These are phyloP conservation scores for Talinum fruticosum DNA, from an alignment of 148 eudicot genomes.

Conservation along the genomic window DNA sequence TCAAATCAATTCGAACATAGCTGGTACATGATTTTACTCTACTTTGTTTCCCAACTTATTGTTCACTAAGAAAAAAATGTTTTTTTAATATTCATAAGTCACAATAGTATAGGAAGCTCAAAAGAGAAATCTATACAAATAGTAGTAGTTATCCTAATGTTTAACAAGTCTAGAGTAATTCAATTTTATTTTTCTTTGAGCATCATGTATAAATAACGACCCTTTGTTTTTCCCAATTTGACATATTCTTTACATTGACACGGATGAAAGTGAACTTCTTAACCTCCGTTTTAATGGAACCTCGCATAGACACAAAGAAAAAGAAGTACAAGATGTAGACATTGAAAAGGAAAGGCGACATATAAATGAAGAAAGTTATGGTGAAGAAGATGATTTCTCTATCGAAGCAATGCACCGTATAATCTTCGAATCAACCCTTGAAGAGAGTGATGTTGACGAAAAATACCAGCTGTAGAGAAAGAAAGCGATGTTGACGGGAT, in stretches of 20 bases:
- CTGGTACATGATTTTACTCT: too few species aligned
- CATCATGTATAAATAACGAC: background rate
- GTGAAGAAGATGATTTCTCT: slow-evolving; percentile 9
- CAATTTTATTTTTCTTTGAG: background rate
- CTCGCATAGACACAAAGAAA: slow-evolving; percentile 22
- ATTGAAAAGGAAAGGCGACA: slow-evolving; percentile 16
- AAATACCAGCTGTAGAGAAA: background rate
- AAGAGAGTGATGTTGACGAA: slow-evolving; percentile 13
- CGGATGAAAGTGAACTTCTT: slow-evolving; percentile 35
- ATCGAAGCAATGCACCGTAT: background rate
- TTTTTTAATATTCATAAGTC: too few species aligned
- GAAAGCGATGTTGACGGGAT: slow-evolving; percentile 27
- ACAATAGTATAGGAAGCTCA: too few species aligned
- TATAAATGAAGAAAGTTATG: slow-evolving; percentile 3
- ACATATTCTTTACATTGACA: slow-evolving; percentile 12
- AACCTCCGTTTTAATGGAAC: slow-evolving; percentile 31
- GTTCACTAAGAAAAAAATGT: too few species aligned
- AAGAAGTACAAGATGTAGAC: slow-evolving; percentile 16
- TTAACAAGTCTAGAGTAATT: too few species aligned
- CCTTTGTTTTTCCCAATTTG: background rate
- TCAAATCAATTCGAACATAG: too few species aligned
- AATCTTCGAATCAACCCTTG: slow-evolving; percentile 11
- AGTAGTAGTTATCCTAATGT: too few species aligned
- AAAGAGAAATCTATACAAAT: too few species aligned
- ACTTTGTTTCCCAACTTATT: too few species aligned